Evolutionary conservation across 2,329 filamentous ascomycete species (phyloP).

Genomic region (Verticillium alfalfae): DNA sequence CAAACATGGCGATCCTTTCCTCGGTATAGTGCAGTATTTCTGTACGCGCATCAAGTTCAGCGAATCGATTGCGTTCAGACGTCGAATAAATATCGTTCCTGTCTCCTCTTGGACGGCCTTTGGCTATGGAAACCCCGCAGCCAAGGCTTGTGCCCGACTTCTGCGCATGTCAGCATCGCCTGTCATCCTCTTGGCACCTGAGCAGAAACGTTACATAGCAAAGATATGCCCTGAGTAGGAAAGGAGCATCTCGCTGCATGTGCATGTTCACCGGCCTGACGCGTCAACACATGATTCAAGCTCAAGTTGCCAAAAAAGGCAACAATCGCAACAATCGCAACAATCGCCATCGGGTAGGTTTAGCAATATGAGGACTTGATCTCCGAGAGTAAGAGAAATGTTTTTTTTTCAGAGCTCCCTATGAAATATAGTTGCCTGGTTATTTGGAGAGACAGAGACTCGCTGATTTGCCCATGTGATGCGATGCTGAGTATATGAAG

Average conservation of each 20-base stretch:
- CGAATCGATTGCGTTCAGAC: neutral
- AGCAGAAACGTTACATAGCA: neutral
- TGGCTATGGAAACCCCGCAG: neutral
- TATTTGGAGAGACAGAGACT: neutral
- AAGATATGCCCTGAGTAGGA: neutral
- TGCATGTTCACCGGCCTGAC: neutral
- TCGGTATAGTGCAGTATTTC: neutral
- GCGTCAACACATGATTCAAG: neutral
- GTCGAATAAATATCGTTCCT: neutral
- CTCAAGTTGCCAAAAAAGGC: neutral
- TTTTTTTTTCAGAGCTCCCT: neutral
- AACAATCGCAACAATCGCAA: too few species aligned
- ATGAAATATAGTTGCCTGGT: neutral
- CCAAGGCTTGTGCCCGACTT: neutral
- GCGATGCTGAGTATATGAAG: neutral
- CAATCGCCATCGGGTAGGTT: neutral
- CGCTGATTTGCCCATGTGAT: neutral
- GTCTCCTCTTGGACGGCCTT: neutral
- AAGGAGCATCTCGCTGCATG: neutral
- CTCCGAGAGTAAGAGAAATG: neutral
- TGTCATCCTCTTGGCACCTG: neutral
- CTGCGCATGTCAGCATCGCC: neutral
- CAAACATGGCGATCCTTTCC: neutral
- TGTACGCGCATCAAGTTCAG: neutral
- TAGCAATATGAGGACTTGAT: neutral